phyloP scores from a whole-genome alignment of 2,329 filamentous ascomycete genomes.

The Ilyonectria destructans region DNA sequence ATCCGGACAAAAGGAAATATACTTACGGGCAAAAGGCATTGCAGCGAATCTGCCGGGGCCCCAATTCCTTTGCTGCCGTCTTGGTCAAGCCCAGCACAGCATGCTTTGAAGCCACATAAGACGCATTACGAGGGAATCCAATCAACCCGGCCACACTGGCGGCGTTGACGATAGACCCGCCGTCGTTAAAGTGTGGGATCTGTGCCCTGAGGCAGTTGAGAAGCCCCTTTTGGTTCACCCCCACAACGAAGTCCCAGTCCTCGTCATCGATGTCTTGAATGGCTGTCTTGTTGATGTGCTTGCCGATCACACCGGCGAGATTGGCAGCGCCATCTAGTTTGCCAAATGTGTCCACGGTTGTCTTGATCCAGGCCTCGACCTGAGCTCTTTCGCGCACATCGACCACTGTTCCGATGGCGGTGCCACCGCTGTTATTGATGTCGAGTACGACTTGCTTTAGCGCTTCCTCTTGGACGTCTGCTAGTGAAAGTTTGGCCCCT shows the following conservation, averaged over 20 bases:
- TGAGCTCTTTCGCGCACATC: constrained; percentile 5
- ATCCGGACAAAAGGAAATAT: background rate
- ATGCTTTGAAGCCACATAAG: constrained; percentile 27
- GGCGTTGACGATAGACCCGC: constrained; percentile 29
- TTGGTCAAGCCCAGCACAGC: constrained; percentile 16
- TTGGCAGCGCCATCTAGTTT: constrained; percentile 20
- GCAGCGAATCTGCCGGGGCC: constrained; percentile 13
- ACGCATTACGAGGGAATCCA: background rate
- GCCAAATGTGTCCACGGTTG: constrained; percentile 1
- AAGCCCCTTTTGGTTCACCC: constrained; percentile 13
- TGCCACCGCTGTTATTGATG: constrained; percentile 1
- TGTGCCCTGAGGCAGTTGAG: constrained; percentile 23
- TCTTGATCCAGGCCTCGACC: constrained; percentile 14
- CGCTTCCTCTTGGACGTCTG: constrained; percentile 7
- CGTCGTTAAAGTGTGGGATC: constrained; percentile 17
- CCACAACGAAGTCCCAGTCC: constrained; percentile 24
- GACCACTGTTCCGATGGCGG: background rate
- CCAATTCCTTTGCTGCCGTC: constrained; percentile 27
- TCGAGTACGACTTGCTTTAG: constrained; percentile 2
- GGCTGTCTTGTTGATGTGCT: constrained; percentile 3
- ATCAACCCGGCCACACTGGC: constrained; percentile 16
- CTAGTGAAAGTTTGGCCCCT: constrained; percentile 14
- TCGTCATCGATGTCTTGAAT: constrained; percentile 15
- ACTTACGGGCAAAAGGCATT: constrained; percentile 29
- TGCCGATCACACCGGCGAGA: constrained; percentile 17